A percentile compares a stretch with the other conserved stretches of the same genome.
Conservation (phyloP, 768 basidiomycete species). For the Amyloporia xantha region DNA sequence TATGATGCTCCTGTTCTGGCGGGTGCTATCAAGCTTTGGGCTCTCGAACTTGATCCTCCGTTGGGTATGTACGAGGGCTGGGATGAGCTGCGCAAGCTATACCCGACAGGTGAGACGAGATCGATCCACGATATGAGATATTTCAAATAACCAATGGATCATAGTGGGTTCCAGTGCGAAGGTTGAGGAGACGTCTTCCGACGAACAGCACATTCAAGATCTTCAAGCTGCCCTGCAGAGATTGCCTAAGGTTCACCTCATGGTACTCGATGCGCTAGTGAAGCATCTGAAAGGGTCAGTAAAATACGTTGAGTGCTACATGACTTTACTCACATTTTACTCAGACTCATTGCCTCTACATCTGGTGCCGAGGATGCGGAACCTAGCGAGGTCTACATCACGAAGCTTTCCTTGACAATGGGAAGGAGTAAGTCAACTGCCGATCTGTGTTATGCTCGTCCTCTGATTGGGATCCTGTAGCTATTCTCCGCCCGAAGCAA, state of each 20-base stretch:
- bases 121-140: background rate
- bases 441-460: too few species aligned
- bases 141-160: background rate
- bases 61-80: constrained; percentile 82
- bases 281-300: constrained; percentile 69
- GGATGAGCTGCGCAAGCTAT: constrained; percentile 86
- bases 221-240: constrained; percentile 57
- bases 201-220: constrained; percentile 57
- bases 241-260: constrained; percentile 73
- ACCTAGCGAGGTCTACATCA: constrained; percentile 69
- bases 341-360: constrained; percentile 65
- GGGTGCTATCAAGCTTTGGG: constrained; percentile 79
- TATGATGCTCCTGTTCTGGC: constrained; percentile 88
- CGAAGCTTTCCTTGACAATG: constrained; percentile 82
- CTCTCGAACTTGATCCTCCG: constrained; percentile 88
- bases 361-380: constrained; percentile 47
- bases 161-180: constrained; percentile 49
- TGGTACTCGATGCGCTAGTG: constrained; percentile 72
- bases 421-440: constrained; percentile 75
- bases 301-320: constrained; percentile 2
- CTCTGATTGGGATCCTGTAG: too few species aligned
- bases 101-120: constrained; percentile 49
- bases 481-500: constrained; percentile 71
- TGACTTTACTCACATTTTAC: background rate
- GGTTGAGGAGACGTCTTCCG: constrained; percentile 43